Conservation (phyloP, 2,329 filamentous ascomycete genomes). For the Chaetomium strumarium region DNA sequence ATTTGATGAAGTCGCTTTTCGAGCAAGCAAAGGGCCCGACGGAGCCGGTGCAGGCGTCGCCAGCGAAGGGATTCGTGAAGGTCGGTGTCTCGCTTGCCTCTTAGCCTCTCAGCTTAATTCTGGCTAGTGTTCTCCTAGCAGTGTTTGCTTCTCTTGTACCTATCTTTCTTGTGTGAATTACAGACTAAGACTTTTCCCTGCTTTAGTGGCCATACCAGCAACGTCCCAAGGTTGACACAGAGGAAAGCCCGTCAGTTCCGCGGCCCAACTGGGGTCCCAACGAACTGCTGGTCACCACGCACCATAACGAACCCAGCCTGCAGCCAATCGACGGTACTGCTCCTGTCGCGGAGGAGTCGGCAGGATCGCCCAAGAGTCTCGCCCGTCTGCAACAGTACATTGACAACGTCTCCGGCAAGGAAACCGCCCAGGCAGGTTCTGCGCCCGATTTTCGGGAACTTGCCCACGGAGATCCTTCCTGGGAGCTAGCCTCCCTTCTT, state of each 20-base stretch:
- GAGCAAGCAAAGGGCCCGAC: conserved; percentile 60
- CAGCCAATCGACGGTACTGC: conserved; percentile 20
- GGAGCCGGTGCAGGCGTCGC: conserved; percentile 47
- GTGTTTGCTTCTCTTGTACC: conserved; percentile 12
- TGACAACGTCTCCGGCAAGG: conserved; percentile 15
- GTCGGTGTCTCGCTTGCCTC: conserved; percentile 61
- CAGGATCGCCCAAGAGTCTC: conserved; percentile 14
- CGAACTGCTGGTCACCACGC: conserved; percentile 56
- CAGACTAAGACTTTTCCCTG: conserved; percentile 41
- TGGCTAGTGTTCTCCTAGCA: conserved; percentile 1
- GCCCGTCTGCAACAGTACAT: conserved; percentile 23
- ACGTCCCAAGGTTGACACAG: conserved; percentile 61
- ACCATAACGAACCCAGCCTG: conserved; percentile 27
- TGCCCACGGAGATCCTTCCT: conserved; percentile 63
- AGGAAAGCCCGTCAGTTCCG: conserved; percentile 65
- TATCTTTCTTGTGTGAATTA: conserved; percentile 25
- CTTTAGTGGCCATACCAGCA: conserved; percentile 82
- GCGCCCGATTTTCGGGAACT: conserved; percentile 15
- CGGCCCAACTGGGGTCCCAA: conserved; percentile 67
- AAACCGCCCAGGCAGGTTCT: not conserved
- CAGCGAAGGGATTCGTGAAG: conserved; percentile 69
- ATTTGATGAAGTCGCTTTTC: conserved; percentile 93
- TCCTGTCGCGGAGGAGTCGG: conserved; percentile 14
- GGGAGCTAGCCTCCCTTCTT: conserved; percentile 80
- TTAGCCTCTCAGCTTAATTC: conserved; percentile 25